A percentile compares a stretch with the other conserved stretches of the same genome.
These are phyloP conservation scores for Chloropicon primus DNA, from an alignment of 139 green algal genomes.

Conservation along the genomic window DNA sequence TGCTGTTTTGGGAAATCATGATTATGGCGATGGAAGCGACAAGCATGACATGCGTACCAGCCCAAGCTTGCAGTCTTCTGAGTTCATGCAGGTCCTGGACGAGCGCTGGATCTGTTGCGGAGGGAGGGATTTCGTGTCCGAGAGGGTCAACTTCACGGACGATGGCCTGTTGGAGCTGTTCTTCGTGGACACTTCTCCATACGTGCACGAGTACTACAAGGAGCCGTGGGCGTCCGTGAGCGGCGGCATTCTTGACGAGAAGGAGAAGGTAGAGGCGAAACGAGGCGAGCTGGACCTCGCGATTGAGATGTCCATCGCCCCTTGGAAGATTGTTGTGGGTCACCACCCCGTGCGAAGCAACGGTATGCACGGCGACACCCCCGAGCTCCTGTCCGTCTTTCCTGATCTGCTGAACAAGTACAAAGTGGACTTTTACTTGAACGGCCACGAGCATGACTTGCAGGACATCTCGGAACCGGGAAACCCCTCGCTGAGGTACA, in stretches of 20 bases:
- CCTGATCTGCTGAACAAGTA: constrained; percentile 27
- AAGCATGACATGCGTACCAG: neutral
- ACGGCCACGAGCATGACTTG: constrained; percentile 57
- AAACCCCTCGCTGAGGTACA: neutral
- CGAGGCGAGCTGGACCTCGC: constrained; percentile 22
- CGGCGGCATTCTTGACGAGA: constrained; percentile 41
- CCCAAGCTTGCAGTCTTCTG: neutral
- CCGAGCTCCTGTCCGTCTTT: constrained; percentile 28
- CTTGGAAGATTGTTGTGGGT: constrained; percentile 54
- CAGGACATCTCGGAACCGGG: constrained; percentile 19
- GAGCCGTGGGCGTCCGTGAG: constrained; percentile 23
- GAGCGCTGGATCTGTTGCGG: neutral
- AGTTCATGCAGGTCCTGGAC: neutral
- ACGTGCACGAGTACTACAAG: constrained; percentile 27
- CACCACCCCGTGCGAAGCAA: constrained; percentile 43
- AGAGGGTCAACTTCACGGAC: constrained; percentile 29
- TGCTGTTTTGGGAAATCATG: constrained; percentile 51
- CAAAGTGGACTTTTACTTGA: constrained; percentile 14
- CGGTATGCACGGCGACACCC: constrained; percentile 25
- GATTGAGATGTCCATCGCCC: constrained; percentile 21
- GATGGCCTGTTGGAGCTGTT: constrained; percentile 49
- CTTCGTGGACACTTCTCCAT: constrained; percentile 55
- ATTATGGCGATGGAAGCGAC: constrained; percentile 28
- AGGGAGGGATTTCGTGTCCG: neutral
- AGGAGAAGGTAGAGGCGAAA: constrained; percentile 29